A percentile compares a stretch with the other conserved stretches of the same genome.
These are phyloP conservation scores for Cryptomeria japonica DNA, from an alignment of 75 land plant species.

Conservation along the genomic window DNA sequence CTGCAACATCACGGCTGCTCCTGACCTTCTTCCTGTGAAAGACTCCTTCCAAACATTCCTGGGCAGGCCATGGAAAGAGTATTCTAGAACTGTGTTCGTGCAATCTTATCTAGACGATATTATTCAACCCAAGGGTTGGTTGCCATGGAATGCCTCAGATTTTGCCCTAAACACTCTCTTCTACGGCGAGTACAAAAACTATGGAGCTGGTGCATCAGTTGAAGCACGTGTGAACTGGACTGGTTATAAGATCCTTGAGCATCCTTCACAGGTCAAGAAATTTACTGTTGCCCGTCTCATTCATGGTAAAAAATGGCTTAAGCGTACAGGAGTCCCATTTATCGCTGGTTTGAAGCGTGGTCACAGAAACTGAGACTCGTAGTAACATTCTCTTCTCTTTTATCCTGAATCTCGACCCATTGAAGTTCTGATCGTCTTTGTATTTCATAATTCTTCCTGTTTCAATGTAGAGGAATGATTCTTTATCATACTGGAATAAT, in stretches of 20 bases:
- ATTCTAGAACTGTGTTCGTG: constrained; percentile 33
- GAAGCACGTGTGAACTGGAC: constrained; percentile 28
- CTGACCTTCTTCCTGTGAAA: neutral
- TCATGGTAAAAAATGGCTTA: constrained; percentile 14
- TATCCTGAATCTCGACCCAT: neutral
- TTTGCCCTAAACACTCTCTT: constrained; percentile 26
- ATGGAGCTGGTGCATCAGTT: constrained; percentile 27
- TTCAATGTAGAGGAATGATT: neutral
- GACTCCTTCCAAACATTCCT: constrained; percentile 19
- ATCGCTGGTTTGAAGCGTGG: constrained; percentile 3
- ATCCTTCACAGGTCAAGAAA: neutral
- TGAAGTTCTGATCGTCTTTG: neutral
- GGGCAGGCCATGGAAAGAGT: constrained; percentile 44
- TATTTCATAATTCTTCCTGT: neutral
- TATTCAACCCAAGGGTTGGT: constrained; percentile 39
- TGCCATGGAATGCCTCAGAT: constrained; percentile 25
- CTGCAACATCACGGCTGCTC: constrained; percentile 18
- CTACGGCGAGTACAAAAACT: constrained; percentile 39
- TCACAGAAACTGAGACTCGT: neutral
- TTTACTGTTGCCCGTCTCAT: constrained; percentile 27
- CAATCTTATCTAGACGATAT: constrained; percentile 19
- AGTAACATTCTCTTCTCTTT: neutral
- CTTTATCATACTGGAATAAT: no score
- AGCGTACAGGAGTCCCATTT: constrained; percentile 5
- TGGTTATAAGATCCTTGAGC: neutral